phyloP scores from a whole-genome alignment of 2,329 filamentous ascomycete species.

The Calonectria pteridis region DNA sequence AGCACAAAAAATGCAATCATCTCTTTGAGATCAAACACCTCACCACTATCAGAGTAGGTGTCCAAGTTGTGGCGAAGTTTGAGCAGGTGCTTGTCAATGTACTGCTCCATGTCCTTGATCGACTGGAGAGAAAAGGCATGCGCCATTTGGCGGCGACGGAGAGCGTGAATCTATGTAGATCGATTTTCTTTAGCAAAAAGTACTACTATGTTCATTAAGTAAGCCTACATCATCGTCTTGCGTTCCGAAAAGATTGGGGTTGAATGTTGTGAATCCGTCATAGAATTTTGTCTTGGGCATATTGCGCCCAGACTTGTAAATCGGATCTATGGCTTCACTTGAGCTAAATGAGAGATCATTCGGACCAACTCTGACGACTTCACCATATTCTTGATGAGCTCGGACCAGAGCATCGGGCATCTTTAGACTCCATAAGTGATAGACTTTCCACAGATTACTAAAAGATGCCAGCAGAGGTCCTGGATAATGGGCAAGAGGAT shows the following conservation, averaged over 20 bases:
- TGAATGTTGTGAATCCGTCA: conserved; percentile 23
- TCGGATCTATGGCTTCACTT: conserved; percentile 1
- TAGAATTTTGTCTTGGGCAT: conserved; percentile 22
- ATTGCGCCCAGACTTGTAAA: conserved; percentile 16
- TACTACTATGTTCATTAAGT: neutral
- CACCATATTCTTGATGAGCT: conserved; percentile 9
- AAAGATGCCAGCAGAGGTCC: conserved; percentile 10
- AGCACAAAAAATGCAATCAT: conserved; percentile 20
- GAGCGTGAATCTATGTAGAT: conserved; percentile 1
- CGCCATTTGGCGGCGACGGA: conserved; percentile 23
- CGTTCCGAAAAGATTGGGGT: conserved; percentile 22
- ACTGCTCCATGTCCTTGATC: conserved; percentile 13
- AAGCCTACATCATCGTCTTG: neutral
- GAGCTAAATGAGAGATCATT: conserved; percentile 19
- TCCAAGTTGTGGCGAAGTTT: conserved; percentile 13
- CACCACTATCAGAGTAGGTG: neutral
- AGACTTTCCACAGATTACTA: conserved; percentile 13
- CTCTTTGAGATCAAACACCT: conserved; percentile 23
- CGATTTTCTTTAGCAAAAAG: neutral
- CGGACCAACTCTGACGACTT: conserved; percentile 15
- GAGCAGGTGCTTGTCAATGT: conserved; percentile 14
- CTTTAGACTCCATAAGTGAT: conserved; percentile 17
- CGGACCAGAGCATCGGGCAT: conserved; percentile 5
- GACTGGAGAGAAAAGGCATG: conserved; percentile 18
- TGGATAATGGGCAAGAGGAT: conserved; percentile 13